phyloP scores from a whole-genome alignment of 2,329 filamentous ascomycete genomes.

The Aspergillus sp. region DNA sequence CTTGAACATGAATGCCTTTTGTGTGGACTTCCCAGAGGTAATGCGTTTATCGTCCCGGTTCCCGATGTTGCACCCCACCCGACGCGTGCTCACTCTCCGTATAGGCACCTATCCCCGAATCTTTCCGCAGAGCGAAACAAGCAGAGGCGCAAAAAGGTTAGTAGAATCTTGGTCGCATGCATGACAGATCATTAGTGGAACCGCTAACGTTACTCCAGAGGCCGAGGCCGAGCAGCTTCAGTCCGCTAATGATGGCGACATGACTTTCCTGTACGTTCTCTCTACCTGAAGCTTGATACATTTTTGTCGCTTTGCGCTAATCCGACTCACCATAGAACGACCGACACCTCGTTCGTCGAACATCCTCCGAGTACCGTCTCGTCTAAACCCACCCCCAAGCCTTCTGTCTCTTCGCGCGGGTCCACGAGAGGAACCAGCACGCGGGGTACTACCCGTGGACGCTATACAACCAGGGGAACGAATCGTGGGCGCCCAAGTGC shows the following conservation, averaged over 20 bases:
- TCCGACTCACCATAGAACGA: slow-evolving; percentile 62
- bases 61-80: not conserved
- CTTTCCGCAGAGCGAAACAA: slow-evolving; percentile 68
- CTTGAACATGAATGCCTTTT: slow-evolving; percentile 98
- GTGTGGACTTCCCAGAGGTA: slow-evolving; percentile 95
- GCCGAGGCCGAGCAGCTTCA: slow-evolving; percentile 31
- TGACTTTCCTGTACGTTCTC: slow-evolving; percentile 73
- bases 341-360: slow-evolving; percentile 86
- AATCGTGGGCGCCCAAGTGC: slow-evolving; percentile 36
- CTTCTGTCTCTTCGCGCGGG: slow-evolving; percentile 24
- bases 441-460: slow-evolving; percentile 25
- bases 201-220: slow-evolving; percentile 23
- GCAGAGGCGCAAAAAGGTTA: slow-evolving; percentile 53
- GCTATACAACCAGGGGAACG: slow-evolving; percentile 39
- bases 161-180: slow-evolving; percentile 5
- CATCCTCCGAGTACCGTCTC: slow-evolving; percentile 62
- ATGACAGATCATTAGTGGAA: slow-evolving; percentile 8
- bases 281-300: not conserved
- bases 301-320: not conserved
- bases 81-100: slow-evolving; percentile 4
- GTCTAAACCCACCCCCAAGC: slow-evolving; percentile 44
- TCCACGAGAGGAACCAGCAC: slow-evolving; percentile 21
- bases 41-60: not conserved
- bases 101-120: slow-evolving; percentile 79
- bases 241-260: slow-evolving; percentile 60